A percentile compares a stretch with the other conserved stretches of the same genome.
phyloP scores from a whole-genome alignment of 352 stramenopile species.

The Albugo laibachii region DNA sequence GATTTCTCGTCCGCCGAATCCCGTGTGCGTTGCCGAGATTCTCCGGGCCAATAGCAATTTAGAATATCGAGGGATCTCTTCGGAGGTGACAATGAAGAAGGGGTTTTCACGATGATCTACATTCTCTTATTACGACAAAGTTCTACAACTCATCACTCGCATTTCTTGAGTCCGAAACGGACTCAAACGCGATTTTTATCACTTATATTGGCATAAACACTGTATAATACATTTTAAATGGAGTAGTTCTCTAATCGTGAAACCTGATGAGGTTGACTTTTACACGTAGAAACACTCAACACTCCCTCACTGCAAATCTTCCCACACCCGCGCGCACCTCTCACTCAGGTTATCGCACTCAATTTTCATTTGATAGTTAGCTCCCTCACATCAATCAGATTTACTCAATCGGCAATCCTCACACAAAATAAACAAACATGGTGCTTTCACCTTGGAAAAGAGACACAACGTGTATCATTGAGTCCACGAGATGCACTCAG shows the following conservation, averaged over 20 bases:
- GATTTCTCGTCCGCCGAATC: too few species aligned
- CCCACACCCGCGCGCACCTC: too few species aligned
- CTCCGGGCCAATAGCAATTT: too few species aligned
- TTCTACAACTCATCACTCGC: too few species aligned
- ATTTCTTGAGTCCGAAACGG: too few species aligned
- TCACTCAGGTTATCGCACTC: background rate
- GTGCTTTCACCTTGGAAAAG: conserved; percentile 23
- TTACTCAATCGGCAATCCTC: background rate
- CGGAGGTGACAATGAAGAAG: background rate
- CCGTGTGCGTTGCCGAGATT: too few species aligned
- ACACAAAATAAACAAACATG: background rate
- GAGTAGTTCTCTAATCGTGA: background rate
- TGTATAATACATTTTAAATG: background rate
- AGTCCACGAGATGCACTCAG: conserved; percentile 39
- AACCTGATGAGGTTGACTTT: too few species aligned
- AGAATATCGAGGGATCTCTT: conserved; percentile 1
- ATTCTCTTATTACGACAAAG: background rate
- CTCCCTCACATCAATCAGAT: background rate
- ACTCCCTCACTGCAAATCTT: too few species aligned
- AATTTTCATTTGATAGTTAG: background rate
- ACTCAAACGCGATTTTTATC: background rate
- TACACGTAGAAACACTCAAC: too few species aligned
- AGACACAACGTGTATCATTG: conserved; percentile 64
- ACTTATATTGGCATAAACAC: background rate
- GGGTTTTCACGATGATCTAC: conserved; percentile 1